Evolutionary conservation across 805 yeast genomes (phyloP).

Genomic region (Hanseniaspora osmophila): DNA sequence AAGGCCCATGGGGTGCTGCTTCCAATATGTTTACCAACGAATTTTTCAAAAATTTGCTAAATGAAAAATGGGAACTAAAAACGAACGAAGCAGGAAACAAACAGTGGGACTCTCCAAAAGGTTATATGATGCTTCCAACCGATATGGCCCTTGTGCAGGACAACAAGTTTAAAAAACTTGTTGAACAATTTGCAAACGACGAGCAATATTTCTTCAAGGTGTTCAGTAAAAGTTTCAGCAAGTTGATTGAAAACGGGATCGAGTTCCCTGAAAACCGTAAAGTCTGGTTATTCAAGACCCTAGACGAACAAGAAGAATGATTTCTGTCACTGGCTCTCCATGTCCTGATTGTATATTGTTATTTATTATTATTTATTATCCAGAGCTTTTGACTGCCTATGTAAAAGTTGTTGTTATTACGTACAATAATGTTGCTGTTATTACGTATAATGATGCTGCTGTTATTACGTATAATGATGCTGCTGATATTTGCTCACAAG

Average conservation of each 20-base stretch:
- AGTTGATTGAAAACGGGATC: constrained; percentile 65
- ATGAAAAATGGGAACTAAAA: constrained; percentile 40
- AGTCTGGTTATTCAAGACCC: constrained; percentile 42
- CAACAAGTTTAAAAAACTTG: constrained; percentile 44
- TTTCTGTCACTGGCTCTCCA: neutral
- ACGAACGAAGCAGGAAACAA: constrained; percentile 45
- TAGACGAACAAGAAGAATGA: constrained; percentile 46
- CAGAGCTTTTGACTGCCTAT: too few species aligned
- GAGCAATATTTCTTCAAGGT: constrained; percentile 46
- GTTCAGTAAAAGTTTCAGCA: constrained; percentile 53
- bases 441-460: too few species aligned
- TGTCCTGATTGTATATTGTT: neutral
- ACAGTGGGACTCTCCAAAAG: constrained; percentile 49
- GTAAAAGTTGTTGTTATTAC: too few species aligned
- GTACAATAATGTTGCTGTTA: too few species aligned
- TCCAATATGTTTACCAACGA: constrained; percentile 66
- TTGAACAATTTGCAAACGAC: constrained; percentile 53
- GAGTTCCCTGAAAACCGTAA: constrained; percentile 38
- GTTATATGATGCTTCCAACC: constrained; percentile 78
- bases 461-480: too few species aligned
- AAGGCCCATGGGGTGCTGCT: constrained; percentile 82
- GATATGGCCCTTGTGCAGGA: constrained; percentile 61
- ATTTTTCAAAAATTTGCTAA: constrained; percentile 43
- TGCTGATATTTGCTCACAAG: too few species aligned
- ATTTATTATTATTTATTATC: neutral